Evolutionary conservation across 345 rosid species (phyloP).

Genomic region (Eucalyptus pauciflora): DNA sequence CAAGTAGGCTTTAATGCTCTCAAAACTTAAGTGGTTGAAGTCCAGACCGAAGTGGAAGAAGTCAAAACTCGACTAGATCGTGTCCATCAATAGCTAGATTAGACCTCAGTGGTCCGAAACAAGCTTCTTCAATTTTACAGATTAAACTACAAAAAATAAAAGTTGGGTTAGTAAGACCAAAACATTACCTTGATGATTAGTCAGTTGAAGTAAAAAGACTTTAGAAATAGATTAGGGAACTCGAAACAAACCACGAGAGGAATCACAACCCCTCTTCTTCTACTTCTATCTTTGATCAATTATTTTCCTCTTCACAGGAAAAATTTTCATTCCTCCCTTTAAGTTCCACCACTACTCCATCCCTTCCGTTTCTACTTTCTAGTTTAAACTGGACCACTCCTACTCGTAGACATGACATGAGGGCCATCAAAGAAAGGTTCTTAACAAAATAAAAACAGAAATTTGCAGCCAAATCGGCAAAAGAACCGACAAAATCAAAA

Average conservation of each 20-base stretch:
- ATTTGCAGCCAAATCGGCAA: accelerated
- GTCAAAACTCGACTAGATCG: not conserved
- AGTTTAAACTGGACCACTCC: not conserved
- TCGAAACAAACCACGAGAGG: not conserved
- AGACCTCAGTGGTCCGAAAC: not conserved
- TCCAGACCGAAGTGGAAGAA: too few species aligned
- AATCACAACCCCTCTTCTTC: not conserved
- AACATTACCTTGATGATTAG: not conserved
- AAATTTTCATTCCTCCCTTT: too few species aligned
- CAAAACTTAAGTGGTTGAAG: not conserved
- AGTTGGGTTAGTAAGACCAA: not conserved
- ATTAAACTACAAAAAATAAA: too few species aligned
- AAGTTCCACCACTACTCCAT: not conserved
- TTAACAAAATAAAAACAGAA: too few species aligned
- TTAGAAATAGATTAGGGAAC: not conserved
- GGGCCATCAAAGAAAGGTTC: not conserved
- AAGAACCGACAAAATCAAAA: too few species aligned
- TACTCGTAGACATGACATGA: not conserved
- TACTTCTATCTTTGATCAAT: not conserved
- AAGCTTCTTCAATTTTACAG: not conserved
- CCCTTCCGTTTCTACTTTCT: too few species aligned
- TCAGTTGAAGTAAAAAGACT: not conserved
- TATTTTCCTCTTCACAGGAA: not conserved
- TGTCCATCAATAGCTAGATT: not conserved
- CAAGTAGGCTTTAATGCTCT: not conserved